Percentiles rank a stretch among this genome's conserved stretches.
Conservation (phyloP, 208 protist species). For the Trypanosoma conorhini region DNA sequence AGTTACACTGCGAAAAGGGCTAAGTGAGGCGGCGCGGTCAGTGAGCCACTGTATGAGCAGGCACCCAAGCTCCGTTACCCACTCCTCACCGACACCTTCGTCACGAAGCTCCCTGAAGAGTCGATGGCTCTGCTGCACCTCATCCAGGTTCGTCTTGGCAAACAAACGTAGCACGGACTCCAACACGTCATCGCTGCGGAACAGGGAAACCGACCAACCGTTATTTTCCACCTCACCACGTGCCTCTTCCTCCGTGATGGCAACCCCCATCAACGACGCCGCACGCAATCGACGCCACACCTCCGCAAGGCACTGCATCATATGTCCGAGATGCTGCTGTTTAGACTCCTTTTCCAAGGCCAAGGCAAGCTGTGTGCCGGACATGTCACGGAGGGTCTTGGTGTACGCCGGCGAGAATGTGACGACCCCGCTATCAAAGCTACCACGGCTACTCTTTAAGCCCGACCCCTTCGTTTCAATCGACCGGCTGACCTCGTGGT, state of each 20-base stretch:
- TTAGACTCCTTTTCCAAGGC: conserved; percentile 36
- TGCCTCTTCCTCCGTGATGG: conserved; percentile 23
- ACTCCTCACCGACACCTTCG: not conserved
- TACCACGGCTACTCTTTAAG: not conserved
- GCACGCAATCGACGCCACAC: conserved; percentile 32
- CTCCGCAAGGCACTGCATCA: conserved; percentile 59
- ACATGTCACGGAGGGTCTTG: conserved; percentile 23
- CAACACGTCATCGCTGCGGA: conserved; percentile 35
- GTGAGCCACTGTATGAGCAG: conserved; percentile 46
- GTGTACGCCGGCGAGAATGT: conserved; percentile 44
- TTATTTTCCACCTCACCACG: not conserved
- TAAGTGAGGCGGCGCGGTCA: conserved; percentile 30
- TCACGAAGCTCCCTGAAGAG: not conserved
- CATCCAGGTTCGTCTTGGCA: conserved; percentile 33
- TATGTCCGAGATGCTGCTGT: conserved; percentile 35
- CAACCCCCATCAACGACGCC: conserved; percentile 1
- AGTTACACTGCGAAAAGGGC: conserved; percentile 34
- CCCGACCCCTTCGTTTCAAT: not conserved
- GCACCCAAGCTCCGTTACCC: conserved; percentile 28
- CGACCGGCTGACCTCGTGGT: not conserved
- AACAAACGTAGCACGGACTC: conserved; percentile 28
- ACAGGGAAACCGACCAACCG: not conserved
- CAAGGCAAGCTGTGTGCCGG: conserved; percentile 27
- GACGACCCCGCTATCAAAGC: conserved; percentile 5
- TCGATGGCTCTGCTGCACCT: conserved; percentile 20